Percentiles rank a stretch among this genome's conserved stretches.
These are phyloP conservation scores for Penicillium steckii DNA, from an alignment of 495 filamentous ascomycete species.

Conservation along the genomic window DNA sequence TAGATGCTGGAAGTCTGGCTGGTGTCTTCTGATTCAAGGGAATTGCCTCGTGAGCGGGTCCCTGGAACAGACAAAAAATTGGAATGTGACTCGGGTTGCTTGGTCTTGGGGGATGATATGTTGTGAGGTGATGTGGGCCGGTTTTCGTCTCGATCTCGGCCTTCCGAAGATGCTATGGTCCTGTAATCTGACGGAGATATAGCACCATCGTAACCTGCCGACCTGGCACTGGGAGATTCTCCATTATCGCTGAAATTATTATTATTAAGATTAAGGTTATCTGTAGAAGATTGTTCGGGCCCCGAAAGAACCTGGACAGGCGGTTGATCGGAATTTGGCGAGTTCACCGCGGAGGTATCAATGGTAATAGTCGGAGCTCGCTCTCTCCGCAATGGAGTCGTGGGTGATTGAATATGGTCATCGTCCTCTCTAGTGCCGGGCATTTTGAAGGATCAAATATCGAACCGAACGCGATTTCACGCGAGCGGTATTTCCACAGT, in stretches of 20 bases:
- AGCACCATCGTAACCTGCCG: slow-evolving; percentile 39
- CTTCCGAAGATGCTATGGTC: slow-evolving; percentile 63
- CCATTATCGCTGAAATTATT: background rate
- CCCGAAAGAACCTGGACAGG: slow-evolving; percentile 28
- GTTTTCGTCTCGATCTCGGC: slow-evolving; percentile 64
- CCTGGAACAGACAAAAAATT: slow-evolving; percentile 64
- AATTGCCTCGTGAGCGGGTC: slow-evolving; percentile 61
- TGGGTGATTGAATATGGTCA: slow-evolving; percentile 24
- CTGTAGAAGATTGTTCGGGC: slow-evolving; percentile 45
- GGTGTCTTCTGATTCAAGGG: slow-evolving; percentile 59
- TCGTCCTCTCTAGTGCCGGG: slow-evolving; percentile 26
- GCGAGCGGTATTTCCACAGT: slow-evolving; percentile 8
- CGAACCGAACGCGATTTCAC: slow-evolving; percentile 15
- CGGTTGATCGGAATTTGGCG: slow-evolving; percentile 22
- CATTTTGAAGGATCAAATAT: slow-evolving; percentile 27
- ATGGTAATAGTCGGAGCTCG: slow-evolving; percentile 71
- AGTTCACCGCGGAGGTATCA: slow-evolving; percentile 67
- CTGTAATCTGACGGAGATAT: slow-evolving; percentile 60
- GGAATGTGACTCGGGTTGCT: slow-evolving; percentile 48
- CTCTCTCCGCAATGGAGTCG: slow-evolving; percentile 41
- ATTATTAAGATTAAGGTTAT: slow-evolving; percentile 41
- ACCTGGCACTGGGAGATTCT: slow-evolving; percentile 37
- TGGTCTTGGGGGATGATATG: slow-evolving; percentile 67
- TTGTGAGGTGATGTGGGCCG: slow-evolving; percentile 90
- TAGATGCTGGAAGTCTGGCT: slow-evolving; percentile 50